phyloP scores from a whole-genome alignment of 495 filamentous ascomycete species.

The Penicillium maclennaniae region DNA sequence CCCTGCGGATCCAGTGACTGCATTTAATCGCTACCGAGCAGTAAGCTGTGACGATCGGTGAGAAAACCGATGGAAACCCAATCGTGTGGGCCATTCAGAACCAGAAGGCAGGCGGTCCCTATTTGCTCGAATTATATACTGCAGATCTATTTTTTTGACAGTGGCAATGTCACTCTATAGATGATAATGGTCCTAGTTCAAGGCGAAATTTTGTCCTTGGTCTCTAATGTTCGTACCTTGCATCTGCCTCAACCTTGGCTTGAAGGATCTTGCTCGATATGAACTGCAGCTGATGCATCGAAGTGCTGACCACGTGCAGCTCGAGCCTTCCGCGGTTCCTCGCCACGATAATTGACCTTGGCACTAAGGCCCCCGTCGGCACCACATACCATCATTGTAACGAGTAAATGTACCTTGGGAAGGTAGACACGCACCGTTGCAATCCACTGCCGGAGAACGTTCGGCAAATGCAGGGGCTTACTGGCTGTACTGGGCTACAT shows the following conservation, averaged over 20 bases:
- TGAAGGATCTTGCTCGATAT: too few relatives aligned
- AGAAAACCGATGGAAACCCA: conserved; percentile 1
- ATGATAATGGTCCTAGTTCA: not conserved
- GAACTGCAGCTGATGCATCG: too few relatives aligned
- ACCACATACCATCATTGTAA: not conserved
- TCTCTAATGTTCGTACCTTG: not conserved
- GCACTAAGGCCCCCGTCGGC: not conserved
- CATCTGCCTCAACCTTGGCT: not conserved
- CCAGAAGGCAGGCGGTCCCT: too few relatives aligned
- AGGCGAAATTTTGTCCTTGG: not conserved
- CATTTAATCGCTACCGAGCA: conserved; percentile 1
- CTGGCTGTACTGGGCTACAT: not conserved
- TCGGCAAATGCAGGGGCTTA: not conserved
- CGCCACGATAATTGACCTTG: not conserved
- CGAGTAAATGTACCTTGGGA: not conserved
- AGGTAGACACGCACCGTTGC: not conserved
- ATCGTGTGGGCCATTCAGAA: not conserved
- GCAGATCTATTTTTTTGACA: not conserved
- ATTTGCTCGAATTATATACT: not conserved
- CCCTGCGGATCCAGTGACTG: not conserved
- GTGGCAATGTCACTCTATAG: not conserved
- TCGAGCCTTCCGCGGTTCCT: not conserved
- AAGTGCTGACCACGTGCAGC: not conserved
- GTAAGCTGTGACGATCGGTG: not conserved
- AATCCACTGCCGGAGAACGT: not conserved